Base-by-base conservation (phyloP, 257 asterid species). In the Paulownia fortunei region DNA sequence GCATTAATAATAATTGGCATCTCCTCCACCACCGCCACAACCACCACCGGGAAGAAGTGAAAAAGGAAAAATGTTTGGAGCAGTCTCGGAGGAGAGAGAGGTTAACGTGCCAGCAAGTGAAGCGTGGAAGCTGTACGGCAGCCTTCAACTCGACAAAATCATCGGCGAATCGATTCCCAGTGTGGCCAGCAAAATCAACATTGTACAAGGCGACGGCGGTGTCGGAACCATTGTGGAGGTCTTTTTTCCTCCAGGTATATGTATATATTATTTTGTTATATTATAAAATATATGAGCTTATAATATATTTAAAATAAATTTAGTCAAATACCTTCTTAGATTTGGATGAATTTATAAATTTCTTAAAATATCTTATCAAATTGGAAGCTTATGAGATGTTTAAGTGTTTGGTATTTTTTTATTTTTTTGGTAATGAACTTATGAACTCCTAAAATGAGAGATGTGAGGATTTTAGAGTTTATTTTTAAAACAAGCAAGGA, bases 41-140 rank as follows among this genome's bases (percentile, higher is more conserved):
- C 52, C 76, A 0, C 51, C 34, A 2, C 64, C 49, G 23, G 42
- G 11, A 7, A 24, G 4, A 3, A 59, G 24, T 0, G 0, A 11
- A 44, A 23, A 21, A 11, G 2, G 10, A 6, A 73, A 44, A 65
- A 79, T 27, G 55, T 51, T 64, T 0, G 97, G 93, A 78, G 78
- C 80, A 13, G 12, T 86, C 15, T 81, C 87, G 1, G 85, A 78
- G 2, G 89, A 88, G 80, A 70, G 37, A 3, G 87, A 76, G 80
- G 87, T 89, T 1, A 72, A 78, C 18, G 95, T 78, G 69, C 72
- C 89, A 3, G 84, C 95, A 55, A 77, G 74, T 68, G 91, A 89
- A 73, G 92, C 90, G 4, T 91, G 95, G 97, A 87, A 89, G 63
- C 66, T 89, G 19, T 91, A 84, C 81, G 77, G 92, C 73, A 58